Conservation (phyloP, 768 basidiomycete genomes). For the Clitopilus hobsonii region DNA sequence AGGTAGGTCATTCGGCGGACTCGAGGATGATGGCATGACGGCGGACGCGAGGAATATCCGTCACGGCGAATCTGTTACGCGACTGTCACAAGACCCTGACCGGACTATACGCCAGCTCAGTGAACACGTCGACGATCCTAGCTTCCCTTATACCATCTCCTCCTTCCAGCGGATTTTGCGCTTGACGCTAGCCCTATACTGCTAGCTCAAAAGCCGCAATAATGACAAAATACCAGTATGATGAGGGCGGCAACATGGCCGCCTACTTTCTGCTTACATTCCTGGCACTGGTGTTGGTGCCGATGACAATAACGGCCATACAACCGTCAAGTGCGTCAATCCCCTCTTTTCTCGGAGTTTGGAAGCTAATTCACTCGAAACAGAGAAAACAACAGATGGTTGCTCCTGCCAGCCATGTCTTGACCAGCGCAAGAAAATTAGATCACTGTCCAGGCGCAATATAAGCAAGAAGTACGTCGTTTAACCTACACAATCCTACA, state of each 20-base stretch:
- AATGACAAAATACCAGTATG: conserved; percentile 81
- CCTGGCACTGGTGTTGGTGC: conserved; percentile 78
- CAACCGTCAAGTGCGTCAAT: conserved; percentile 37
- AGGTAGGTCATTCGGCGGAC: conserved; percentile 18
- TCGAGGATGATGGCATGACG: background rate
- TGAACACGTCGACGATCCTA: conserved; percentile 16
- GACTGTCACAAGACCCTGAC: background rate
- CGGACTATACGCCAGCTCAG: conserved; percentile 9
- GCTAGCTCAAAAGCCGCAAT: background rate
- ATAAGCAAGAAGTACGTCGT: conserved; percentile 46
- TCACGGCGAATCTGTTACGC: background rate
- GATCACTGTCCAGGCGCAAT: conserved; percentile 43
- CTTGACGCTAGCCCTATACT: background rate
- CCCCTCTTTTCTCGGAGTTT: background rate
- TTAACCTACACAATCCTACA: background rate
- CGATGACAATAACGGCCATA: conserved; percentile 59
- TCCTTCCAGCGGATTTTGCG: background rate
- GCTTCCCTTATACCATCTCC: background rate
- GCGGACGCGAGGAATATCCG: background rate
- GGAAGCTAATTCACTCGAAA: conserved; percentile 1
- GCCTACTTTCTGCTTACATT: conserved; percentile 90
- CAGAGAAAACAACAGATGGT: background rate
- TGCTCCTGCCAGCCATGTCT: conserved; percentile 36
- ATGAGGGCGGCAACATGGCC: conserved; percentile 83
- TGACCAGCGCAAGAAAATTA: conserved; percentile 45